phyloP scores from a whole-genome alignment of 371 early-diverging fungal genomes.

The Apophysomyces variabilis region DNA sequence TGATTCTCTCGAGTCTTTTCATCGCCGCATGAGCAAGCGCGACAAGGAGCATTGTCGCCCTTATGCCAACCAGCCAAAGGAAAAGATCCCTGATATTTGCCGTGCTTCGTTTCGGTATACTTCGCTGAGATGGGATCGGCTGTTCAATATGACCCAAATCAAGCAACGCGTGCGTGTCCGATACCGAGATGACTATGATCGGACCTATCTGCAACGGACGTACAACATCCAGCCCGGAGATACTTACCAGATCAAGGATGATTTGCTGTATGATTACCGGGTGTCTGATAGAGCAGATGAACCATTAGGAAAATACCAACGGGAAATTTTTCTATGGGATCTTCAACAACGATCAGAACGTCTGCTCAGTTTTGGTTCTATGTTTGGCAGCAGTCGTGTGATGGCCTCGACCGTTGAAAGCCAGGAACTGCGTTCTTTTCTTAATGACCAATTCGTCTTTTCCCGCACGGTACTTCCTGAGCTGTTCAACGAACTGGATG shows the following conservation, averaged over 20 bases:
- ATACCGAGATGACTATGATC: conserved; percentile 31
- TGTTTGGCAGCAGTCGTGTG: conserved; percentile 62
- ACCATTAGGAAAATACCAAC: conserved; percentile 36
- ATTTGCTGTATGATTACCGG: conserved; percentile 53
- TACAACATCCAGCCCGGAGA: conserved; percentile 28
- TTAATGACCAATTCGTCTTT: conserved; percentile 38
- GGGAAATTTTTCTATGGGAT: conserved; percentile 48
- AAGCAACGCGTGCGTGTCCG: conserved; percentile 33
- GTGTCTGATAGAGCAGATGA: conserved; percentile 43
- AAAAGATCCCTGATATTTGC: conserved; percentile 18
- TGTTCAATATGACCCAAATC: conserved; percentile 38
- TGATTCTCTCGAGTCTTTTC: conserved; percentile 38
- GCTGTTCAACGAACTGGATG: conserved; percentile 46
- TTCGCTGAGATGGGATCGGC: conserved; percentile 42
- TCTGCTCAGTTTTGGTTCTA: conserved; percentile 57
- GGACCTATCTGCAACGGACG: conserved; percentile 26
- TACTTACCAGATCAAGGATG: conserved; percentile 42
- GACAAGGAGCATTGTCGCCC: conserved; percentile 15
- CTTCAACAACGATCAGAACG: conserved; percentile 46
- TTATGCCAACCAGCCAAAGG: conserved; percentile 18
- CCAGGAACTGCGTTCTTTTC: conserved; percentile 26
- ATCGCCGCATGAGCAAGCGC: conserved; percentile 33
- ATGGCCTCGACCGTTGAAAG: conserved; percentile 46
- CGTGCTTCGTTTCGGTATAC: conserved; percentile 39
- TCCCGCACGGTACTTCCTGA: conserved; percentile 33